Evolutionary conservation across 2,329 filamentous ascomycete species (phyloP).

Genomic region (Aspergillus pseudonomiae): DNA sequence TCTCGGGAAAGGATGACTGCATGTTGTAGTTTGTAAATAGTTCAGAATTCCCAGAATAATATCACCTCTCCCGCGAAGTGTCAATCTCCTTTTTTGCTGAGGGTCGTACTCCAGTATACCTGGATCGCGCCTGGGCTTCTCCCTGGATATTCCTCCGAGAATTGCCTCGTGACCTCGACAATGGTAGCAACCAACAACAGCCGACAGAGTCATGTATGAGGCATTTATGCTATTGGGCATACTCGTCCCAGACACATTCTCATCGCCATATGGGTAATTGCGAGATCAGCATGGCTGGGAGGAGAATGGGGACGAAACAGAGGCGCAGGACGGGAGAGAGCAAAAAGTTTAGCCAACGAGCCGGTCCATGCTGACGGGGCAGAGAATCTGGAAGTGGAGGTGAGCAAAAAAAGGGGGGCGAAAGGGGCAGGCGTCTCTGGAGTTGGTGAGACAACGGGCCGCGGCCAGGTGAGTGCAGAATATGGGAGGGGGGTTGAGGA

Average conservation of each 20-base stretch:
- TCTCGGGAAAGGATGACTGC: not conserved
- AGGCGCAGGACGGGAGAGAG: not conserved
- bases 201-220: not conserved
- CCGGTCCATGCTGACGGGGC: too few relatives aligned
- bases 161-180: too few relatives aligned
- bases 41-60: not conserved
- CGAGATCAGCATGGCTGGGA: not conserved
- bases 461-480: conserved; percentile 10
- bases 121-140: too few relatives aligned
- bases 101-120: not conserved
- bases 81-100: not conserved
- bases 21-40: not conserved
- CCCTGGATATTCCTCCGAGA: too few relatives aligned
- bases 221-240: not conserved
- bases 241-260: not conserved
- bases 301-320: not conserved
- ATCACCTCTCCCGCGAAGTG: not conserved
- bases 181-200: not conserved
- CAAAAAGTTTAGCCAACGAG: not conserved
- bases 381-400: not conserved
- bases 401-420: conserved; percentile 1
- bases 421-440: not conserved
- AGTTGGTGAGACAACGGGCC: conserved; percentile 1
- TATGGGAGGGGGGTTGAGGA: not conserved
- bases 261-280: not conserved